These are phyloP conservation scores for Periconia sp. DNA, from an alignment of 2,329 filamentous ascomycete species.

Conservation along the genomic window DNA sequence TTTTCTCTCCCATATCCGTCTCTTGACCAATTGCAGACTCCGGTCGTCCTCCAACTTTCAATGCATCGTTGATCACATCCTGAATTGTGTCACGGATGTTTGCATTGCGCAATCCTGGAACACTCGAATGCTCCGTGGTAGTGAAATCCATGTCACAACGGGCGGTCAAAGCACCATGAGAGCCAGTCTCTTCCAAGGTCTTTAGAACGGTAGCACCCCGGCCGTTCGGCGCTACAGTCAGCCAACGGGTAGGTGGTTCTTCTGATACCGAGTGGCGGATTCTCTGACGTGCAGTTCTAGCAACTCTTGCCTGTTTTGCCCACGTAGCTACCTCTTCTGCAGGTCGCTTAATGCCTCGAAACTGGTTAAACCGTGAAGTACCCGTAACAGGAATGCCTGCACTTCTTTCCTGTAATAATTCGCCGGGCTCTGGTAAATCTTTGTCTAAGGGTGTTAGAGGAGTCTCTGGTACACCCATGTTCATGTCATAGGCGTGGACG, in stretches of 20 bases:
- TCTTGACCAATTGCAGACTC: conserved; percentile 57
- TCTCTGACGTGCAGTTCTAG: conserved; percentile 30
- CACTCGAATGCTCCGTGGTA: conserved; percentile 47
- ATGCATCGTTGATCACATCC: conserved; percentile 58
- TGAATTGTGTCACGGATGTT: conserved; percentile 57
- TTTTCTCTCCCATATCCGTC: conserved; percentile 55
- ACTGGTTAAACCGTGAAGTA: conserved; percentile 45
- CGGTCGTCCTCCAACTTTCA: conserved; percentile 59
- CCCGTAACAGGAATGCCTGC: conserved; percentile 53
- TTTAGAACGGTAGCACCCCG: conserved; percentile 19
- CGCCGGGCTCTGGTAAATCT: conserved; percentile 30
- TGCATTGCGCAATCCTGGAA: conserved; percentile 55
- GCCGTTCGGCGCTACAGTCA: conserved; percentile 22
- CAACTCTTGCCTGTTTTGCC: conserved; percentile 33
- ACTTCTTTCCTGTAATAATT: conserved; percentile 41
- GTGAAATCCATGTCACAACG: conserved; percentile 31
- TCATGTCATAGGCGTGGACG: conserved; percentile 76
- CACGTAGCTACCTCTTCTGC: conserved; percentile 45
- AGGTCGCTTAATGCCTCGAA: conserved; percentile 52
- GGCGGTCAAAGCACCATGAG: conserved; percentile 24
- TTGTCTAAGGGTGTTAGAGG: conserved; percentile 54
- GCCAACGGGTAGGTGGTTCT: conserved; percentile 26
- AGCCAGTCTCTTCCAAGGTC: conserved; percentile 27
- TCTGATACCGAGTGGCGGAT: conserved; percentile 38
- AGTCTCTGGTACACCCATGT: conserved; percentile 75